Conservation (phyloP, 2,329 filamentous ascomycete genomes). For the Claviceps quebecensis region DNA sequence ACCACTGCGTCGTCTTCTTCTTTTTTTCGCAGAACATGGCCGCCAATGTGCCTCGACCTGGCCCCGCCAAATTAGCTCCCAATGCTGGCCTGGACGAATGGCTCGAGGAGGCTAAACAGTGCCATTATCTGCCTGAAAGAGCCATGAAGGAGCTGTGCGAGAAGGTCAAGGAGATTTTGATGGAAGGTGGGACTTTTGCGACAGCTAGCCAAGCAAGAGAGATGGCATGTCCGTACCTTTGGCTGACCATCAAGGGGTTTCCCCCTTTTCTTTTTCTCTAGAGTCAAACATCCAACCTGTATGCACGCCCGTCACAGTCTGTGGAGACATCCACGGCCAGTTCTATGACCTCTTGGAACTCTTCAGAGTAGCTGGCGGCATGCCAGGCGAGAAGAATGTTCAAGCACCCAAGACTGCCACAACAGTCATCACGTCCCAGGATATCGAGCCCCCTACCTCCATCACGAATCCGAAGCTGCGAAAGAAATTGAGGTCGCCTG, state of each 20-base stretch:
- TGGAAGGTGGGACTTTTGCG: constrained; percentile 58
- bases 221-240: not conserved
- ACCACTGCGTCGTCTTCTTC: not conserved
- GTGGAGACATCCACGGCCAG: constrained; percentile 96
- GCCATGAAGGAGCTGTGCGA: constrained; percentile 99
- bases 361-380: constrained; percentile 90
- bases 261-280: constrained; percentile 19
- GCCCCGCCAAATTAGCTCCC: constrained; percentile 70
- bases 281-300: constrained; percentile 99
- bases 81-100: constrained; percentile 88
- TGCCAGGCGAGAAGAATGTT: constrained; percentile 70
- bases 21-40: constrained; percentile 21
- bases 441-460: constrained; percentile 78
- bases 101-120: constrained; percentile 92
- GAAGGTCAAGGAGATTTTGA: constrained; percentile 95
- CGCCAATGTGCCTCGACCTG: constrained; percentile 63
- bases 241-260: not conserved
- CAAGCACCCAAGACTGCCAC: constrained; percentile 55
- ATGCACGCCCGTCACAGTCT: constrained; percentile 87
- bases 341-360: constrained; percentile 97
- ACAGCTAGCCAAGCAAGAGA: not conserved
- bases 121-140: constrained; percentile 87
- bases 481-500: constrained; percentile 57
- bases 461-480: constrained; percentile 79
- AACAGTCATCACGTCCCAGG: constrained; percentile 72